A percentile compares a stretch with the other conserved stretches of the same genome.
These are phyloP conservation scores for Amauroascus verrucosus DNA, from an alignment of 2,329 filamentous ascomycete species.

Conservation along the genomic window DNA sequence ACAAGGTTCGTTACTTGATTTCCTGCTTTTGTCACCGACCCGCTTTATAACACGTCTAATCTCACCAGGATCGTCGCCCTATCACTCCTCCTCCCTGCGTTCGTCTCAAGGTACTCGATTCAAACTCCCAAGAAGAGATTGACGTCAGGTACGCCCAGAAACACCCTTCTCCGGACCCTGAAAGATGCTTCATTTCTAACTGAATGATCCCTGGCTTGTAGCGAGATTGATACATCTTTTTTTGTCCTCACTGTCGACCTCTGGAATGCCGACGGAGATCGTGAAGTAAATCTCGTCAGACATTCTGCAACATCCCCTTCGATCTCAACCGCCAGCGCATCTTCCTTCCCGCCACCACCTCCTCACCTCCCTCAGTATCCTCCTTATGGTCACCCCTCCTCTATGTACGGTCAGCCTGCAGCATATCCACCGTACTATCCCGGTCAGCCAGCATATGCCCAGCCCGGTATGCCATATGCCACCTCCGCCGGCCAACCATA, in stretches of 20 bases:
- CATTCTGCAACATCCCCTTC: slow-evolving; percentile 59
- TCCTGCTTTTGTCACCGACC: neutral
- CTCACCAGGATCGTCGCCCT: slow-evolving; percentile 68
- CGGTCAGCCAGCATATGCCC: slow-evolving; percentile 19
- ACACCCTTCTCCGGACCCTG: neutral
- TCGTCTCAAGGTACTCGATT: slow-evolving; percentile 66
- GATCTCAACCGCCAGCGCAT: slow-evolving; percentile 69
- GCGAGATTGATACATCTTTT: slow-evolving; percentile 58
- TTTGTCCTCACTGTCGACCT: slow-evolving; percentile 61
- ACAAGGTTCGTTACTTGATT: slow-evolving; percentile 57
- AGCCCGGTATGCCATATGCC: slow-evolving; percentile 23
- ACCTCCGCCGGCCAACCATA: slow-evolving; percentile 24
- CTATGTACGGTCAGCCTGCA: slow-evolving; percentile 30
- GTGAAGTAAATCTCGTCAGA: slow-evolving; percentile 59
- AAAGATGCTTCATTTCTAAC: neutral
- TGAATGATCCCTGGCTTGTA: slow-evolving; percentile 24
- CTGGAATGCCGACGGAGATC: slow-evolving; percentile 51
- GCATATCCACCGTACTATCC: slow-evolving; percentile 31
- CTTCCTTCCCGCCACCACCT: slow-evolving; percentile 55
- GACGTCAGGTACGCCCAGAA: slow-evolving; percentile 59
- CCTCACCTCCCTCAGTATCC: slow-evolving; percentile 29
- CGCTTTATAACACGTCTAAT: neutral
- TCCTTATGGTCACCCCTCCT: slow-evolving; percentile 29
- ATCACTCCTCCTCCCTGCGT: slow-evolving; percentile 95
- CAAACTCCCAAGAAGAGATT: slow-evolving; percentile 64